These are phyloP conservation scores for Pachysandra terminalis DNA, from an alignment of 164 flowering plant species.

Conservation along the genomic window DNA sequence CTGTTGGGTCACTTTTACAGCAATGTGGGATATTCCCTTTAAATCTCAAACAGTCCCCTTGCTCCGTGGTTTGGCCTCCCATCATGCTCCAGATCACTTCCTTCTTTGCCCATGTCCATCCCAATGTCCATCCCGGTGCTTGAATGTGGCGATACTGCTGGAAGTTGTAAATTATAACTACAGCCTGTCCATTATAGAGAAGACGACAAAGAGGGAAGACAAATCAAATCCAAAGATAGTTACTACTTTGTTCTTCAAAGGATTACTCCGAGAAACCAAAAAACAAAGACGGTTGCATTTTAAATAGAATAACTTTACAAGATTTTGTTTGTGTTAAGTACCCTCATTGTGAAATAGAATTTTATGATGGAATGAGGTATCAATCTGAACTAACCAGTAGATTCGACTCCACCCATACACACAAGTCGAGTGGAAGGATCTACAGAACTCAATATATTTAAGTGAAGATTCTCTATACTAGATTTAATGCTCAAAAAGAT, in stretches of 20 bases:
- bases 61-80: slow-evolving; percentile 72
- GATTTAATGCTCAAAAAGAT: not conserved
- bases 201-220: not conserved
- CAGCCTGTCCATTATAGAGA: slow-evolving; percentile 35
- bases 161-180: slow-evolving; percentile 47
- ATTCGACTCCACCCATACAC: not conserved
- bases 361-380: no score
- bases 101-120: slow-evolving; percentile 78
- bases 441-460: not conserved
- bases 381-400: not conserved
- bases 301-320: not conserved
- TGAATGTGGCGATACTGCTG: slow-evolving; percentile 64
- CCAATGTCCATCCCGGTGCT: slow-evolving; percentile 70
- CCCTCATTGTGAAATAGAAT: not conserved
- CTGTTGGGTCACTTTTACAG: slow-evolving; percentile 63
- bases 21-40: slow-evolving; percentile 68
- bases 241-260: not conserved
- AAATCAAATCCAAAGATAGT: not conserved
- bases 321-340: no score
- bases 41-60: slow-evolving; percentile 72
- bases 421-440: not conserved
- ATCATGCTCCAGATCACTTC: slow-evolving; percentile 77
- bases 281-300: not conserved
- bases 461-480: not conserved
- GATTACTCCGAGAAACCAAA: not conserved